Evolutionary conservation across 345 rosid genomes (phyloP).

Genomic region (Lenwebbia sp.): DNA sequence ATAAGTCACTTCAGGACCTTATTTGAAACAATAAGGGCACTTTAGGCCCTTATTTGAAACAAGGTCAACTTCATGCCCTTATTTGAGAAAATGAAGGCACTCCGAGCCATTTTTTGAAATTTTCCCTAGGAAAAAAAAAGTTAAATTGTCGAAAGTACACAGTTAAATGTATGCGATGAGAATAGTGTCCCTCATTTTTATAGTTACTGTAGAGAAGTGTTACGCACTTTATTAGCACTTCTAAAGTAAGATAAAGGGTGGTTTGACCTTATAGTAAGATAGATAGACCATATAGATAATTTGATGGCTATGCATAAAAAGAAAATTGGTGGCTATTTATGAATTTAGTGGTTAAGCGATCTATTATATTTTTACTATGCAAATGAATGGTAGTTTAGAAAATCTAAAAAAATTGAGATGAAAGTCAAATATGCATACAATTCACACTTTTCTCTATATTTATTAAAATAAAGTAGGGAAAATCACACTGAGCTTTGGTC

Average conservation of each 20-base stretch:
- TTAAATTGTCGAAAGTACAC: background rate
- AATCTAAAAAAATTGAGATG: background rate
- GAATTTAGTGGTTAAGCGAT: background rate
- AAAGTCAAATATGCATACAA: background rate
- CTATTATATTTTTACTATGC: background rate
- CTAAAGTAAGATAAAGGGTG: background rate
- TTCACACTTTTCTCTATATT: background rate
- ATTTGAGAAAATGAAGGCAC: no score
- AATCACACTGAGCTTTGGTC: no score
- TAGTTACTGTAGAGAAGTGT: background rate
- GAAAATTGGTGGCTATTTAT: background rate
- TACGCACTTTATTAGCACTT: background rate
- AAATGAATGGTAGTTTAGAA: background rate
- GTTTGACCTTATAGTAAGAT: background rate
- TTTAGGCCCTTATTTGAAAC: no score
- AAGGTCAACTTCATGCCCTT: no score
- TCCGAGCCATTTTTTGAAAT: no score
- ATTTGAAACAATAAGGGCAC: no score
- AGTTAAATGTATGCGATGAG: background rate
- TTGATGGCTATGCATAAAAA: background rate
- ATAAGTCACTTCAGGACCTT: no score
- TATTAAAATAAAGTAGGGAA: background rate
- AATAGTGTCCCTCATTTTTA: background rate
- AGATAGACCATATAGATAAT: background rate
- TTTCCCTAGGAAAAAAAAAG: no score